Evolutionary conservation across 768 basidiomycete genomes (phyloP).

Genomic region (Trametes cingulata): DNA sequence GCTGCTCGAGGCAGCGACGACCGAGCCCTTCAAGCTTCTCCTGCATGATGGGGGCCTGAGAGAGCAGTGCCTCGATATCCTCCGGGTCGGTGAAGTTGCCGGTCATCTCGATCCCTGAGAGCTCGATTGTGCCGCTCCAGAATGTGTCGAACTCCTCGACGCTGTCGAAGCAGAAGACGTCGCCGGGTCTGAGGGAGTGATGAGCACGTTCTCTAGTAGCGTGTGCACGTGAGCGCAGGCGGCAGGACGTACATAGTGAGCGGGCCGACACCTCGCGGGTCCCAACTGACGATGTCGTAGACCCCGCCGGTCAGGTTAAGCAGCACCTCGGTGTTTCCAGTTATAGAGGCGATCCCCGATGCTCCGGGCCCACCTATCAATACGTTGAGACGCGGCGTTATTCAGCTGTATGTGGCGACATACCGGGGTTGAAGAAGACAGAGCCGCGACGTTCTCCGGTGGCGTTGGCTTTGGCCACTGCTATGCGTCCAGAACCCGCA

Average conservation of each 20-base stretch:
- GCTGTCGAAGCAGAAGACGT: conserved; percentile 12
- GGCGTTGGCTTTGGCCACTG: background rate
- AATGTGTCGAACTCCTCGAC: conserved; percentile 2
- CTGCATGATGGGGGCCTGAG: conserved; percentile 11
- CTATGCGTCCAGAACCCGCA: background rate
- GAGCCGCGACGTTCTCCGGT: background rate
- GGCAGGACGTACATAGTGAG: conserved; percentile 4
- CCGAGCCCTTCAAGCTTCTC: conserved; percentile 7
- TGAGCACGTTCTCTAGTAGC: too few species aligned
- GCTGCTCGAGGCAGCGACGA: background rate
- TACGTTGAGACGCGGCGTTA: background rate
- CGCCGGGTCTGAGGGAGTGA: conserved; percentile 4
- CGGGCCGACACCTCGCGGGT: conserved; percentile 12
- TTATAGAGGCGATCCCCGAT: background rate
- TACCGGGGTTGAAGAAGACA: conserved; percentile 1
- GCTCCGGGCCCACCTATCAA: background rate
- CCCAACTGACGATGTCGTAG: conserved; percentile 19
- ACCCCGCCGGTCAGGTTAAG: background rate
- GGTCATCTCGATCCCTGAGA: conserved; percentile 1
- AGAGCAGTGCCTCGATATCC: background rate
- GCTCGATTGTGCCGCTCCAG: conserved; percentile 8
- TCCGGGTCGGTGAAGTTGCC: conserved; percentile 5
- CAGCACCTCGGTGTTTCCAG: background rate
- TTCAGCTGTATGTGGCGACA: background rate
- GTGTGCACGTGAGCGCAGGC: too few species aligned